These are phyloP conservation scores for Hypoxylon crocopeplum DNA, from an alignment of 495 filamentous ascomycete genomes.

Conservation along the genomic window DNA sequence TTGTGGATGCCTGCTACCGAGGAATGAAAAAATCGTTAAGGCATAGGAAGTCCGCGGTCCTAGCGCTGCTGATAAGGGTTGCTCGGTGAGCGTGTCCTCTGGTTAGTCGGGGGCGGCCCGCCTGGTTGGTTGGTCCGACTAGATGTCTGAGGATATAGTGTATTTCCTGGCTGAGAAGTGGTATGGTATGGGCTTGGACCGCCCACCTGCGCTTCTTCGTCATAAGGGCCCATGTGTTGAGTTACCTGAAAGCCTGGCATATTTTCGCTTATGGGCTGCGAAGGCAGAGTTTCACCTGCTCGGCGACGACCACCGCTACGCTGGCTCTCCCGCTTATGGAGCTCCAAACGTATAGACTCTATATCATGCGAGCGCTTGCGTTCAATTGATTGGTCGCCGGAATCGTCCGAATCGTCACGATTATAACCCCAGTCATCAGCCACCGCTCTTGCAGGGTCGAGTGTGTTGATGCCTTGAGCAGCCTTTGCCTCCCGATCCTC, in stretches of 20 bases:
- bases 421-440: constrained; percentile 51
- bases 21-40: constrained; percentile 14
- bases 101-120: neutral
- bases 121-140: constrained; percentile 13
- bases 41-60: constrained; percentile 6
- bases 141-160: constrained; percentile 19
- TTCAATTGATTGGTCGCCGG: constrained; percentile 39
- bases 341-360: constrained; percentile 31
- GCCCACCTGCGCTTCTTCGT: constrained; percentile 40
- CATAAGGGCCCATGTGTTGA: constrained; percentile 32
- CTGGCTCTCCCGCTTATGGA: constrained; percentile 47
- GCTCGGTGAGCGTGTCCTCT: constrained; percentile 9
- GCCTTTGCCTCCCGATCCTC: constrained; percentile 45
- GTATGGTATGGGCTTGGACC: constrained; percentile 27
- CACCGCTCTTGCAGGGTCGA: constrained; percentile 45
- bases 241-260: constrained; percentile 46
- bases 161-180: constrained; percentile 2
- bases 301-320: constrained; percentile 53
- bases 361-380: constrained; percentile 39
- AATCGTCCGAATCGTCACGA: constrained; percentile 39
- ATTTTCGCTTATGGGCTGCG: constrained; percentile 24
- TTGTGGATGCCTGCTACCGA: constrained; percentile 14
- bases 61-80: constrained; percentile 29
- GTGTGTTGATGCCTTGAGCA: constrained; percentile 47
- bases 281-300: constrained; percentile 49